Percentiles rank a stretch among this genome's conserved stretches.
Conservation (phyloP, 805 yeast genomes). For the Zygoascus flipseniorum region DNA sequence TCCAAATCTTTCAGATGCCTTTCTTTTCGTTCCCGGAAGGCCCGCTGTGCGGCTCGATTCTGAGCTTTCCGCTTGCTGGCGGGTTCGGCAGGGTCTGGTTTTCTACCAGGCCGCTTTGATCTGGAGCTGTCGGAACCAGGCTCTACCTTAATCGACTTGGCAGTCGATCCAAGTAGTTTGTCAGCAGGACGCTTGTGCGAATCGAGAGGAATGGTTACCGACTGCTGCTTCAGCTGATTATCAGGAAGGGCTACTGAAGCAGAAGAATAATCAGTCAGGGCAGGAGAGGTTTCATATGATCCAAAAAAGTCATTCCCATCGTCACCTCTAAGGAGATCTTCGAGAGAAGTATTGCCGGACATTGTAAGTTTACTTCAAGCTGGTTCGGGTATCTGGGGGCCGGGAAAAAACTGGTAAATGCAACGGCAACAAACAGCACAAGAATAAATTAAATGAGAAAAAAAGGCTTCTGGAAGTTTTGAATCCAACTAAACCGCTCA, state of each 20-base stretch:
- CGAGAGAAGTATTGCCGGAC: conserved; percentile 5
- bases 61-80: conserved; percentile 90
- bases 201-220: background rate
- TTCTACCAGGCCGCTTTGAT: conserved; percentile 55
- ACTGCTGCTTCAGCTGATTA: background rate
- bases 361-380: background rate
- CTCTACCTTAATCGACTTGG: conserved; percentile 7
- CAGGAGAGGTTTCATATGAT: background rate
- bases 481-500: too few species aligned
- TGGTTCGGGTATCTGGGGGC: too few species aligned
- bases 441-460: too few species aligned
- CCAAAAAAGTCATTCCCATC: background rate
- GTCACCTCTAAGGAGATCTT: background rate
- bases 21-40: conserved; percentile 92
- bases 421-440: too few species aligned
- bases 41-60: conserved; percentile 97
- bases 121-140: background rate
- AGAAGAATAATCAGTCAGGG: background rate
- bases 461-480: too few species aligned
- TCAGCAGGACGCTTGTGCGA: background rate
- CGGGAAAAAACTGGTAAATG: too few species aligned
- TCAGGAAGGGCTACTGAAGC: background rate
- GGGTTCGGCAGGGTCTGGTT: conserved; percentile 69
- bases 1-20: conserved; percentile 78
- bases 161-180: background rate